Conservation (phyloP, 305 asterid genomes). For the Fraxinus latifolia region DNA sequence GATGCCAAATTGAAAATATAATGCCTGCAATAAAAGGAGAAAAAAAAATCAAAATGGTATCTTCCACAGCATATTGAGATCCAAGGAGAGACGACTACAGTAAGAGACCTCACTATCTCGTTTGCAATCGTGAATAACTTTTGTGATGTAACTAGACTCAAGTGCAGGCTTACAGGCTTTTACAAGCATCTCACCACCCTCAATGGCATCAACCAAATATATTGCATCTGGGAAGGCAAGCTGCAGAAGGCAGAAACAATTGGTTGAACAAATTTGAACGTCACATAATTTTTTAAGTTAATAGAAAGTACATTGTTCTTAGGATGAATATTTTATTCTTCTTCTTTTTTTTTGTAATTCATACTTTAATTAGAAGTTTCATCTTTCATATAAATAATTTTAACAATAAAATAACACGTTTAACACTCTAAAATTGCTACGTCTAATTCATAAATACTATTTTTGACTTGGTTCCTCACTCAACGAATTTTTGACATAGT, state of each 20-base stretch:
- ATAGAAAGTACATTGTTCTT: not conserved
- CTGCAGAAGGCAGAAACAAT: conserved; percentile 37
- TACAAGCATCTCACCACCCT: conserved; percentile 78
- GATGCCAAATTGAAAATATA: conserved; percentile 89
- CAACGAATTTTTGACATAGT: not conserved
- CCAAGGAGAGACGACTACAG: conserved; percentile 30
- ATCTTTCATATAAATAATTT: not conserved
- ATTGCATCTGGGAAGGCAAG: conserved; percentile 89
- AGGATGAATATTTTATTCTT: not conserved
- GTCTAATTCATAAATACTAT: not conserved
- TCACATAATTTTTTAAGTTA: not conserved
- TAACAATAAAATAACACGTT: not conserved
- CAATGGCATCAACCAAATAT: conserved; percentile 92
- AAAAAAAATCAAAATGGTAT: conserved; percentile 21
- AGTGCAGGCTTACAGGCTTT: conserved; percentile 98
- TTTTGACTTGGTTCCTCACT: not conserved
- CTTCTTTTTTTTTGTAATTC: not conserved
- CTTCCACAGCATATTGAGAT: conserved; percentile 20
- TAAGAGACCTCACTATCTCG: conserved; percentile 98
- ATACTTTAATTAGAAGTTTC: not conserved
- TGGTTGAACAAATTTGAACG: not conserved
- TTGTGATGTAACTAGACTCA: conserved; percentile 83
- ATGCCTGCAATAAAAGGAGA: conserved; percentile 60
- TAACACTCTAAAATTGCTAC: not conserved
- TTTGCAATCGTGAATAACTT: conserved; percentile 99